Base-by-base conservation (phyloP, 1,284 basidiomycete genomes). In the Tylopilus orsonianus region DNA sequence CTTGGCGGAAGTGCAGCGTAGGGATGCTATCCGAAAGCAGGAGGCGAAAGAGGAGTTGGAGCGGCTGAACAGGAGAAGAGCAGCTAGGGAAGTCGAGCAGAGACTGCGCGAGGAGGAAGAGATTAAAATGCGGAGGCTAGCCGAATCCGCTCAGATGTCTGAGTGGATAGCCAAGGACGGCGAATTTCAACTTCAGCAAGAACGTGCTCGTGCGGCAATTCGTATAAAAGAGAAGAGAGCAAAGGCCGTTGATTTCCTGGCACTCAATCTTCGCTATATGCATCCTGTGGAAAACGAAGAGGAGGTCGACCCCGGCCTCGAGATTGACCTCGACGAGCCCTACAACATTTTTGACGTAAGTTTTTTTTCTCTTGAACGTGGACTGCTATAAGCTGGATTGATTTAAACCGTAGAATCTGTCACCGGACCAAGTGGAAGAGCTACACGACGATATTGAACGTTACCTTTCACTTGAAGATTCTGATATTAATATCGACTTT, bases 81-180 rank as follows among this genome's bases (percentile, higher is more conserved):
- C 93, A 19, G 92, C 97, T 63, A 77, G 97, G 47, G 97, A 99
- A 65, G 85, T 83, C 4, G 96, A 97, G 61, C 84, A 88, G 66
- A 79, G 79, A 49, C 69, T 97, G 27, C 76, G 95, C 22, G 96
- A 99, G 61, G 93, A 97, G 62, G 96, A 99, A 67, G 91, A 95
- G 60, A 73, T 90, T 46, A 77, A 89, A 53, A 90, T 93, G 83
- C 86, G 90, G 48, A 79, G 94, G 45, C 66, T 95, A 48, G 89
- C 93, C 40, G 97, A 99, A 71, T 93, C 93, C 22, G 93, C 87
- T 13, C 91, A 96, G 59, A 98, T 98, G 95, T 88, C 90, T 3
- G 94, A 97, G 51, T 99, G 97, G 97, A 78, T 97, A 53, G 84
- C 91, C 23, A 97, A 96, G 69, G 97, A 99, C 62, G 96, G 93